A percentile compares a stretch with the other conserved stretches of the same genome.
Evolutionary conservation across 2,329 filamentous ascomycete species (phyloP).

Genomic region (Uncinocarpus reesii): DNA sequence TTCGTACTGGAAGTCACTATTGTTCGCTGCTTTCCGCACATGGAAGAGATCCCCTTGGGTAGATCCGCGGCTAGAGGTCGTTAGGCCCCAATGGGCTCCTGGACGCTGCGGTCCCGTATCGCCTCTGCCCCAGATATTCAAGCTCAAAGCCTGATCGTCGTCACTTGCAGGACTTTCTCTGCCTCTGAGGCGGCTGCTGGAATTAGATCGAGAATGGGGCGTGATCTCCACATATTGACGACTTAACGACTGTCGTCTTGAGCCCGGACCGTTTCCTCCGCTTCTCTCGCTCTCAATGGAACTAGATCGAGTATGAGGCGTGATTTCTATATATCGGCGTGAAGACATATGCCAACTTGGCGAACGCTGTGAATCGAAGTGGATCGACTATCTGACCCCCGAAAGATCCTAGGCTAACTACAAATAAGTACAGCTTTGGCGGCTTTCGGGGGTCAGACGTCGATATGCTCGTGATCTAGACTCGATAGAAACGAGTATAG

Average conservation of each 20-base stretch:
- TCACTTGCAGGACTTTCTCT: neutral
- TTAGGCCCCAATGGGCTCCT: neutral
- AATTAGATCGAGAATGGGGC: neutral
- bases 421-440: neutral
- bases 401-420: neutral
- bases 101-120: neutral
- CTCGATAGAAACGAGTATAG: neutral
- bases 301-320: neutral
- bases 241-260: neutral
- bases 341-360: neutral
- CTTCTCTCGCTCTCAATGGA: too few species aligned
- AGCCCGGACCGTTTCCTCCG: too few species aligned
- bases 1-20: neutral
- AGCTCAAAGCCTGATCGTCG: neutral
- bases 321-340: neutral
- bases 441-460: neutral
- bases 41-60: neutral
- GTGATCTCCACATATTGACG: neutral
- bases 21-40: neutral
- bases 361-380: neutral
- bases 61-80: neutral
- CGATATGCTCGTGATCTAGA: neutral
- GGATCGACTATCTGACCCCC: neutral
- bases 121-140: neutral
- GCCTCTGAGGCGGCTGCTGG: neutral